Conservation (phyloP, 306 rosid genomes). For the Dryas drummondii region DNA sequence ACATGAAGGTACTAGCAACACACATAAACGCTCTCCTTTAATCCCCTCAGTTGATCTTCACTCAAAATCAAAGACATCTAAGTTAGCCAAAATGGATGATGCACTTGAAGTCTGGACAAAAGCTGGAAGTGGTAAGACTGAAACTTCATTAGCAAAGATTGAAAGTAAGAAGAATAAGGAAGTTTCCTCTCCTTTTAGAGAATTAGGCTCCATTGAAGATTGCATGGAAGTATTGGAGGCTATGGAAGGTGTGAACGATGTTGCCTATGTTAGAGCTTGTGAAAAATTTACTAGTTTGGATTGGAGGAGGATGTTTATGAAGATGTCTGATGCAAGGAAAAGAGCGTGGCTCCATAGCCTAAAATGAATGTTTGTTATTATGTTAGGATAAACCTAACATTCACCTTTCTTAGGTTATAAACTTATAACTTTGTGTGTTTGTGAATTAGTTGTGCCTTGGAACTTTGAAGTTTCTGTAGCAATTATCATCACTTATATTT, state of each 20-base stretch:
- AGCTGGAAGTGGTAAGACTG: background rate
- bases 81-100: background rate
- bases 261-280: background rate
- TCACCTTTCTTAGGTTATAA: too few relatives aligned
- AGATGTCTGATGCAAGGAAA: constrained; percentile 15
- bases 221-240: constrained; percentile 10
- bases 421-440: too few relatives aligned
- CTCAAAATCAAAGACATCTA: background rate
- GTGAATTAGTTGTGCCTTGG: too few relatives aligned
- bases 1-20: background rate
- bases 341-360: background rate
- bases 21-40: background rate
- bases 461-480: too few relatives aligned
- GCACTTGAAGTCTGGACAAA: constrained; percentile 1
- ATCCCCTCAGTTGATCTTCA: too few relatives aligned
- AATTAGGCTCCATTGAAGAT: background rate
- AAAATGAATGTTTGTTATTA: background rate
- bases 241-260: background rate
- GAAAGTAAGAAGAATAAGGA: background rate
- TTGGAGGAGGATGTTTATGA: constrained; percentile 13
- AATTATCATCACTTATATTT: too few relatives aligned
- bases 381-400: too few relatives aligned
- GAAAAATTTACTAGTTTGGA: constrained; percentile 8
- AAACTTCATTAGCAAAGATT: background rate
- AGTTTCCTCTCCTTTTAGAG: background rate